These are phyloP conservation scores for Symbiodinium natans DNA, from an alignment of 73 alveolate genomes.

Conservation along the genomic window DNA sequence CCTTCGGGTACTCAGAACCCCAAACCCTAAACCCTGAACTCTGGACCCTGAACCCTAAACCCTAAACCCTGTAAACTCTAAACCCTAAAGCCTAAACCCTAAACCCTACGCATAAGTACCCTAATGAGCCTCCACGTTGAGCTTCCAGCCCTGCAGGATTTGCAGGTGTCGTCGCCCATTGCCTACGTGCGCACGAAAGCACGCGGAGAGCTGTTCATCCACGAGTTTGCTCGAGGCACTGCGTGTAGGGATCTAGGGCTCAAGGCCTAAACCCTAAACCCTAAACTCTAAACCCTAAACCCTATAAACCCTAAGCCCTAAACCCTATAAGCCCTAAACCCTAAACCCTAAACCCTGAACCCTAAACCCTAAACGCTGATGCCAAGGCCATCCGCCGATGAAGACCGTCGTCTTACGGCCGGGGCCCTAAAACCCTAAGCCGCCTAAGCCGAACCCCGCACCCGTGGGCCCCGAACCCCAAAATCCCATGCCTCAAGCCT, in stretches of 20 bases:
- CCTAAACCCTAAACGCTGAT: neutral
- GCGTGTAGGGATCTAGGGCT: neutral
- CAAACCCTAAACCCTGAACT: too few species aligned
- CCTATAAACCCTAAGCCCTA: neutral
- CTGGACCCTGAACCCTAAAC: neutral
- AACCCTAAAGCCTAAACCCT: neutral
- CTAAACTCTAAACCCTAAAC: neutral
- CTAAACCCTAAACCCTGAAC: neutral
- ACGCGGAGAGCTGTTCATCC: constrained; percentile 16
- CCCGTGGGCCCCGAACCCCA: neutral
- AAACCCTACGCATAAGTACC: neutral
- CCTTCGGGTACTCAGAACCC: too few species aligned
- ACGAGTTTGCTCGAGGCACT: neutral
- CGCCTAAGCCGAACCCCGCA: neutral
- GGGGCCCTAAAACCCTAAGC: neutral
- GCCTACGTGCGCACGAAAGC: constrained; percentile 79
- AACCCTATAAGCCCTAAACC: neutral
- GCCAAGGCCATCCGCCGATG: neutral
- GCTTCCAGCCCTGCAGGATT: constrained; percentile 41
- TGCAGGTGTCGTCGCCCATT: constrained; percentile 30
- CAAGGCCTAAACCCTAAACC: neutral
- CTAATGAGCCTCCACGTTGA: too few species aligned
- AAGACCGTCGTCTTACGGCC: too few species aligned
- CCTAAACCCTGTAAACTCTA: neutral
- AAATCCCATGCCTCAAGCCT: neutral